Evolutionary conservation across 352 stramenopile species (phyloP).

Genomic region (Phytophthora hibernalis): DNA sequence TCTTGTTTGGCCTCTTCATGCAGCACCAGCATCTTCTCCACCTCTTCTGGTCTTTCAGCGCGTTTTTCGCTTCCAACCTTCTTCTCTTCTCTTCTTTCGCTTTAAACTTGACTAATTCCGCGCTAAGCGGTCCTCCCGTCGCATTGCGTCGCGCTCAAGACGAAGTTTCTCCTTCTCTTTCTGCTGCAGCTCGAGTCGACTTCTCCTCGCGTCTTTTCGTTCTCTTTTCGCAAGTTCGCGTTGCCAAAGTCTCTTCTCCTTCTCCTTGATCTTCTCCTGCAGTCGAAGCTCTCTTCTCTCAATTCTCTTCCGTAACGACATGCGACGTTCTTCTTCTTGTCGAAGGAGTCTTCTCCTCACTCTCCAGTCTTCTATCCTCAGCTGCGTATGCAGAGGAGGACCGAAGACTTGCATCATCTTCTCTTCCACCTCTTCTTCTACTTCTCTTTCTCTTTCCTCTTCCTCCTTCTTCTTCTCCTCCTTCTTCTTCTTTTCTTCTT

Average conservation of each 20-base stretch:
- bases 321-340: not conserved
- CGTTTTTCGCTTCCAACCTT: not conserved
- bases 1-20: slow-evolving; percentile 5
- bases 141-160: slow-evolving; percentile 19
- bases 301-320: slow-evolving; percentile 1
- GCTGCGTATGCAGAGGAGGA: not conserved
- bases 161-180: slow-evolving; percentile 22
- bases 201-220: not conserved
- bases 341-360: slow-evolving; percentile 21
- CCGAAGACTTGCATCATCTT: not conserved
- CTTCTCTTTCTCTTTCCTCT: not conserved
- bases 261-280: slow-evolving; percentile 10
- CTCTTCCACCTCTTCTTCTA: not conserved
- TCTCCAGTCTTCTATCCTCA: slow-evolving; percentile 25
- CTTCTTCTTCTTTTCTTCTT: slow-evolving; percentile 1
- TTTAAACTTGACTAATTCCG: slow-evolving; percentile 6
- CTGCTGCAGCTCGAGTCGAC: slow-evolving; percentile 6
- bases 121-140: slow-evolving; percentile 14
- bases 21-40: not conserved
- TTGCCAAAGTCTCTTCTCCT: not conserved
- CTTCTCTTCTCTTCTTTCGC: slow-evolving; percentile 4
- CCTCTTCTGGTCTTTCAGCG: not conserved
- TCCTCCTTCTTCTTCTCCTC: not conserved
- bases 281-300: slow-evolving; percentile 19
- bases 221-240: slow-evolving; percentile 1